phyloP scores from a whole-genome alignment of 805 yeast genomes.

The Yarrowia bubula region DNA sequence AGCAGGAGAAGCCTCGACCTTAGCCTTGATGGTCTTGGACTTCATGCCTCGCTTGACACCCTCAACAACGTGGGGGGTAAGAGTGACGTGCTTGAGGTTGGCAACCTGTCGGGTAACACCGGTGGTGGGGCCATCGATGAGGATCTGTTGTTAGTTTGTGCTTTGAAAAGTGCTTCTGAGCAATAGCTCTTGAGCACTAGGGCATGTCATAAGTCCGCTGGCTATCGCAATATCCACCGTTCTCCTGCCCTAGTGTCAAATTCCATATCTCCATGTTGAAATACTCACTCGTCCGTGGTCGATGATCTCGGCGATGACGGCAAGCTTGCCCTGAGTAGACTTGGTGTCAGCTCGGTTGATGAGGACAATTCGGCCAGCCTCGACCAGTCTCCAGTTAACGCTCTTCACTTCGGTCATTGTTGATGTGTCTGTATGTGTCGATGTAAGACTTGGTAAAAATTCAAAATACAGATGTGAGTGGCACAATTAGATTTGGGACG shows the following conservation, averaged over 20 bases:
- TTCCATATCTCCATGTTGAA: not conserved
- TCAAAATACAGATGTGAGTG: constrained; percentile 26
- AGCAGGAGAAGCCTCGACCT: constrained; percentile 88
- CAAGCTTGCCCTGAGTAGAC: constrained; percentile 72
- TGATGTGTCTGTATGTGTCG: constrained; percentile 27
- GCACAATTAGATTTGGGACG: constrained; percentile 27
- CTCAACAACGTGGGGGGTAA: constrained; percentile 87
- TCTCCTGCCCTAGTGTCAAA: not conserved
- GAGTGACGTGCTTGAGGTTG: constrained; percentile 79
- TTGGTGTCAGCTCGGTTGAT: constrained; percentile 62
- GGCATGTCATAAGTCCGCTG: not conserved
- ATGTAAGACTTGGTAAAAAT: constrained; percentile 26
- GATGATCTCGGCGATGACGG: constrained; percentile 96
- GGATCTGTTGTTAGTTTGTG: constrained; percentile 35
- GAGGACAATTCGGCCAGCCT: constrained; percentile 98
- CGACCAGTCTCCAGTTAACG: constrained; percentile 98
- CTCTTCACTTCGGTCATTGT: constrained; percentile 73
- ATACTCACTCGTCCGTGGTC: constrained; percentile 93
- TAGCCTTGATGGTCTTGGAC: constrained; percentile 80
- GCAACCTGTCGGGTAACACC: constrained; percentile 90
- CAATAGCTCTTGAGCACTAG: not conserved
- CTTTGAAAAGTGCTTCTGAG: not conserved
- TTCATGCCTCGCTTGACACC: constrained; percentile 93
- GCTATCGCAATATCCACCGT: not conserved
- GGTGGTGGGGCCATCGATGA: constrained; percentile 92